Conservation (phyloP, 2,329 filamentous ascomycete species). For the Ceratocystiopsis sp. region DNA sequence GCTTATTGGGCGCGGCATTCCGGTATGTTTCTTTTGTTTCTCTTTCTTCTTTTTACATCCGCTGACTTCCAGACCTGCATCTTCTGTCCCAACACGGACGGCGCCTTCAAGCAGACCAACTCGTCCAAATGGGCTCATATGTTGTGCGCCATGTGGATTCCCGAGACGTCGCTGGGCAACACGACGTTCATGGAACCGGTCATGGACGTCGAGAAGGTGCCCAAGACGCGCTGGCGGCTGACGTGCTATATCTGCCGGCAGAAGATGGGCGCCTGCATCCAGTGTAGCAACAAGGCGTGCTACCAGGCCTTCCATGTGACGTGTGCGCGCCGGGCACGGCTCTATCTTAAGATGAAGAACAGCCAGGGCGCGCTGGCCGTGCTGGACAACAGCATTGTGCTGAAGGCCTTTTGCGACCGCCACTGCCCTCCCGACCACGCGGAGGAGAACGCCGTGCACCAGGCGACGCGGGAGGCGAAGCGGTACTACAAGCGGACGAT, state of each 20-base stretch:
- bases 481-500: conserved; percentile 81
- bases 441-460: conserved; percentile 67
- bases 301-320: conserved; percentile 97
- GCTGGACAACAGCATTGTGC: conserved; percentile 59
- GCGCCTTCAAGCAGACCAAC: conserved; percentile 96
- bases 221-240: conserved; percentile 83
- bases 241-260: conserved; percentile 95
- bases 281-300: conserved; percentile 94
- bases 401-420: conserved; percentile 93
- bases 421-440: conserved; percentile 84
- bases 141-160: conserved; percentile 96
- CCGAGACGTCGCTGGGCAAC: conserved; percentile 88
- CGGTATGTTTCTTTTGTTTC: conserved; percentile 32
- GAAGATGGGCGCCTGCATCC: conserved; percentile 94
- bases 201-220: conserved; percentile 94
- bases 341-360: conserved; percentile 95
- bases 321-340: conserved; percentile 70
- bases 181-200: conserved; percentile 97
- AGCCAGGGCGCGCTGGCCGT: conserved; percentile 62
- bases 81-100: conserved; percentile 94
- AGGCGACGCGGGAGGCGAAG: conserved; percentile 66
- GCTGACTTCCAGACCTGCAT: conserved; percentile 55
- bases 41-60: neutral
- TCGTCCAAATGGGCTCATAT: conserved; percentile 94
- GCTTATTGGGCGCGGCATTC: conserved; percentile 78